A percentile compares a stretch with the other conserved stretches of the same genome.
phyloP scores from a whole-genome alignment of 768 basidiomycete genomes.

The Leccinum variicolor region DNA sequence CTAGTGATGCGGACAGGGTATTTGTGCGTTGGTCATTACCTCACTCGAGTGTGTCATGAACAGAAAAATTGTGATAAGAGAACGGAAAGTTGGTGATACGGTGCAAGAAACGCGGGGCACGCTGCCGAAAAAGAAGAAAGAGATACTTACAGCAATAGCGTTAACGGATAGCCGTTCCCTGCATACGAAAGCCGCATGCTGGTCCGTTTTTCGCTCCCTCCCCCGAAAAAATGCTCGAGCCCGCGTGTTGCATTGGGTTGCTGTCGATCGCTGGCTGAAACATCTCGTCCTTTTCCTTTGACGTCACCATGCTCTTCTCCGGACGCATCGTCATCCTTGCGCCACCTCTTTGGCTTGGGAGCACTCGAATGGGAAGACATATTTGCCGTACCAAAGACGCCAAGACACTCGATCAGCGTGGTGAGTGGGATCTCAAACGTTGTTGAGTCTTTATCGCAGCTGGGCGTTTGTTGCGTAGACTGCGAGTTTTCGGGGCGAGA shows the following conservation, averaged over 20 bases:
- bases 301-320: conserved; percentile 37
- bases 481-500: conserved; percentile 25
- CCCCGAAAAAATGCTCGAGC: conserved; percentile 60
- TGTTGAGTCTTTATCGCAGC: conserved; percentile 20
- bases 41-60: conserved; percentile 1
- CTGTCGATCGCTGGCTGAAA: conserved; percentile 16
- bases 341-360: conserved; percentile 47
- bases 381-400: conserved; percentile 84
- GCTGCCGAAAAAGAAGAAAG: not conserved
- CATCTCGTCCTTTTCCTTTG: conserved; percentile 27
- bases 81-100: not conserved
- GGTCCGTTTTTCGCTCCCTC: conserved; percentile 59
- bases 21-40: conserved; percentile 2
- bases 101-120: not conserved
- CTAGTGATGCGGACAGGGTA: conserved; percentile 33
- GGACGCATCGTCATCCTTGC: conserved; percentile 43
- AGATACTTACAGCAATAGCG: conserved; percentile 66
- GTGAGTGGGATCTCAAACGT: conserved; percentile 83
- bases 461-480: conserved; percentile 9
- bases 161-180: conserved; percentile 75
- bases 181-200: conserved; percentile 83
- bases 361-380: conserved; percentile 28
- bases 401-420: conserved; percentile 85
- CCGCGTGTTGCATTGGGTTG: conserved; percentile 9
- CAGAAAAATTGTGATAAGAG: not conserved